Base-by-base conservation (phyloP, 1,139 yeast species). In the Groenewaldozyma sp. region DNA sequence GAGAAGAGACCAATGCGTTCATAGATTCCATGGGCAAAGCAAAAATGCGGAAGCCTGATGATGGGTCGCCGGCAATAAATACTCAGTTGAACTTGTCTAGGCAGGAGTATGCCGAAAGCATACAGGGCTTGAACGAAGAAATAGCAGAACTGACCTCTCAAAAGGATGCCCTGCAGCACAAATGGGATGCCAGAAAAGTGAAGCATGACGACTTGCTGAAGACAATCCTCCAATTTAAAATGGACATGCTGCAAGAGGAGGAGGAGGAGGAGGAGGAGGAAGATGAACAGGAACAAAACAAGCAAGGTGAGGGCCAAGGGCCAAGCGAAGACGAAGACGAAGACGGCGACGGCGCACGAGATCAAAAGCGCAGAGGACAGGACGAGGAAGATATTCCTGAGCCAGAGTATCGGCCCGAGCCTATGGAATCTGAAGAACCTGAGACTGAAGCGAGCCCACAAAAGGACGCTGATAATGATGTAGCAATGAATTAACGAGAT, bases 1-100 rank as follows among this genome's bases (percentile, higher is more conserved):
- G 50, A 22, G 54, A 55, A 35, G 56, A 56, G 27, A 53, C 54
- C 42, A 52, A 52, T 36, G 41, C 43, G 18, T 46, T 59, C 31
- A 51, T 55, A 9, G 55, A 52, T 28, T 49, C 45, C 9, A 51
- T 50, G 52, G 46, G 46, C 14, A 44, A 46, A 17, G 52, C 53
- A 36, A 50, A 50, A 34, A 53, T 55, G 17, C 38, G 37, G 10
- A 40, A 49, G 2, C 41, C 36, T 10, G 48, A 39, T 14, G 47
- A 38, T 5, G 31, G 33, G 6, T 36, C 39, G 34, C 40, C 42
- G 13, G 45, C 51, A 3, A 50, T 52, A 9, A 44, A 52, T 6
- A 55, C 55, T 3, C 35, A 44, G 20, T 44, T 58, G 24, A 49
- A 53, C 37, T 31, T 49, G 3, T 39, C 61, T 2, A 46, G 62